Evolutionary conservation across 106 monocot genomes (phyloP), one percentile per base, ranked within the genome.

Genomic region (Agapanthus africanus): DNA sequence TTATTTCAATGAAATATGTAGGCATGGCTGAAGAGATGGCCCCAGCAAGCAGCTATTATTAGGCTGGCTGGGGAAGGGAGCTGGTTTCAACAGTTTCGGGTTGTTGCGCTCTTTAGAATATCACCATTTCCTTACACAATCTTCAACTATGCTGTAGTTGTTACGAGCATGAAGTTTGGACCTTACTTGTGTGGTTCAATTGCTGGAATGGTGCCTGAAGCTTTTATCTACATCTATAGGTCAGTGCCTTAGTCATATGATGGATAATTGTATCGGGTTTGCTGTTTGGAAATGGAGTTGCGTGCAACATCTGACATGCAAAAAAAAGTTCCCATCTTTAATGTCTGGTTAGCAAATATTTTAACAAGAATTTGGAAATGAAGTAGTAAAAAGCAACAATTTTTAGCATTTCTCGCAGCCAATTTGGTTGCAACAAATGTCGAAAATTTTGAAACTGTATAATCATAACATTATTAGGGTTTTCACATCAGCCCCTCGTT

Each of bases 91-190:
- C 95, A 97, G 56, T 97, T 97, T 69, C 78, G 86, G 33, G 95
- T 97, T 6, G 86, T 92, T 33, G 72, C 82, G 16, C 79, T 97
- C 31, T 97, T 97, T 68, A 91, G 95, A 66, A 82, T 97, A 37
- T 97, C 95, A 7, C 95, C 95, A 32, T 97, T 97, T 70, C 95
- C 95, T 35, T 97, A 97, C 73, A 83, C 95, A 54, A 89, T 97
- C 44, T 87, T 97, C 74, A 97, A 97, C 47, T 97, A 97, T 77
- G 91, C 82, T 54, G 77, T 97, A 4, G 88, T 79, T 4, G 86
- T 87, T 28, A 91, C 95, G 2, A 72, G 74, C n/a, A 82, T 97
- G 67, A 81, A 67, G 52, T 91, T 91, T 68, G 83, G 82, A 56
- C 95, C 95, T 63, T 97, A 97, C 66, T 36, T 97, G 5, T 83